These are phyloP conservation scores for Massariosphaeria phaeospora DNA, from an alignment of 495 filamentous ascomycete species.

Conservation along the genomic window DNA sequence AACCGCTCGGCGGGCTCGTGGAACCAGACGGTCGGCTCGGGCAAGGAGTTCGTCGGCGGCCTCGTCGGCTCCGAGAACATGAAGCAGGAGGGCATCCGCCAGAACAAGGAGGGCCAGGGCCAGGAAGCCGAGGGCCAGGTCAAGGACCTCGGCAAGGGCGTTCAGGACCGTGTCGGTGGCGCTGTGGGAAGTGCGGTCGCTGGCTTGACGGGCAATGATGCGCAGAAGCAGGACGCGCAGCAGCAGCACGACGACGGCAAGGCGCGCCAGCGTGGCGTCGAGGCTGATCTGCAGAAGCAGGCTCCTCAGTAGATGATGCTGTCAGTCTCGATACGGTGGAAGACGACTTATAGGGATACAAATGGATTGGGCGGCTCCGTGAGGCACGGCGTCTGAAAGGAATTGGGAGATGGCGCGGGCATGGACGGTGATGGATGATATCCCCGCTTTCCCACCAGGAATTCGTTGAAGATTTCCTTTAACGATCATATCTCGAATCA, in stretches of 20 bases:
- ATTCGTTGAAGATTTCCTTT: too few species aligned
- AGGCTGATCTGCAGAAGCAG: constrained; percentile 75
- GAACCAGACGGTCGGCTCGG: constrained; percentile 82
- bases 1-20: constrained; percentile 67
- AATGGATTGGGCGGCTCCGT: too few species aligned
- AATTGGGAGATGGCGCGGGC: background rate
- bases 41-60: constrained; percentile 77
- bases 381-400: too few species aligned
- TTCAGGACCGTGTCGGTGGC: constrained; percentile 67
- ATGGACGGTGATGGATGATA: constrained; percentile 9
- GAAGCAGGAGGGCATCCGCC: constrained; percentile 65
- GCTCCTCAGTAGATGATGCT: constrained; percentile 12
- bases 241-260: constrained; percentile 78
- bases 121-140: constrained; percentile 83
- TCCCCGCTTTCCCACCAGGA: too few species aligned
- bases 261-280: constrained; percentile 76
- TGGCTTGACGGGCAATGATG: constrained; percentile 64
- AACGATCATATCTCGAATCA: too few species aligned
- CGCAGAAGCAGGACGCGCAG: constrained; percentile 56
- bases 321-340: too few species aligned
- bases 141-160: constrained; percentile 65
- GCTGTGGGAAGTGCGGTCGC: constrained; percentile 64
- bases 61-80: constrained; percentile 68
- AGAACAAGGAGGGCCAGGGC: constrained; percentile 75
- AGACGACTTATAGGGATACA: too few species aligned